A percentile compares a stretch with the other conserved stretches of the same genome.
Conservation (phyloP, 176 grass and related monocot genomes). For the Dactylis glomerata region DNA sequence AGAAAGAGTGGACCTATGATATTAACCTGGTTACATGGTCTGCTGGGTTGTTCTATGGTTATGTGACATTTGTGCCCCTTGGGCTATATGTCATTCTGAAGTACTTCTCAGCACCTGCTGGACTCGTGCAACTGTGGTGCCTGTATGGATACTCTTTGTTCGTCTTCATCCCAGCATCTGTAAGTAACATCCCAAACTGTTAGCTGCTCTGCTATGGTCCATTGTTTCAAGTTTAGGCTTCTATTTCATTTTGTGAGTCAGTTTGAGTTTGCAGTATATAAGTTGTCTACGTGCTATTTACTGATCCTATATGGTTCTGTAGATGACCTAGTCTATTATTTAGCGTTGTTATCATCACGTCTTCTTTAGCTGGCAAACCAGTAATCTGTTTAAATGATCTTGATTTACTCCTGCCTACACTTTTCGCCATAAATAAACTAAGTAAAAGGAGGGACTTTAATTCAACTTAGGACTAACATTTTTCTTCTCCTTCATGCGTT, state of each 20-base stretch:
- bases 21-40: constrained; percentile 99
- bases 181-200: constrained; percentile 32
- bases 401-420: background rate
- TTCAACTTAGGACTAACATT: constrained; percentile 3
- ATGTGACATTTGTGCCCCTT: constrained; percentile 91
- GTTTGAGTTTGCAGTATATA: background rate
- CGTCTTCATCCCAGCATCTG: constrained; percentile 93
- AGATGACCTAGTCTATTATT: background rate
- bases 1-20: constrained; percentile 95
- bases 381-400: background rate
- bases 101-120: constrained; percentile 95
- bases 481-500: background rate
- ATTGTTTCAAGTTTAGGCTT: constrained; percentile 4
- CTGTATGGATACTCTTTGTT: constrained; percentile 96
- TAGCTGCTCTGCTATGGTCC: background rate
- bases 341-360: background rate
- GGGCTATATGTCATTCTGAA: constrained; percentile 86
- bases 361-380: background rate
- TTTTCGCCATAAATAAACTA: background rate
- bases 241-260: background rate
- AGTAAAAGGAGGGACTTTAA: background rate
- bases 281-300: background rate
- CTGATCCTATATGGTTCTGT: background rate
- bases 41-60: constrained; percentile 95
- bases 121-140: constrained; percentile 94